Base-by-base conservation (phyloP, 495 filamentous ascomycete species). In the Trichoderma asperelloides region DNA sequence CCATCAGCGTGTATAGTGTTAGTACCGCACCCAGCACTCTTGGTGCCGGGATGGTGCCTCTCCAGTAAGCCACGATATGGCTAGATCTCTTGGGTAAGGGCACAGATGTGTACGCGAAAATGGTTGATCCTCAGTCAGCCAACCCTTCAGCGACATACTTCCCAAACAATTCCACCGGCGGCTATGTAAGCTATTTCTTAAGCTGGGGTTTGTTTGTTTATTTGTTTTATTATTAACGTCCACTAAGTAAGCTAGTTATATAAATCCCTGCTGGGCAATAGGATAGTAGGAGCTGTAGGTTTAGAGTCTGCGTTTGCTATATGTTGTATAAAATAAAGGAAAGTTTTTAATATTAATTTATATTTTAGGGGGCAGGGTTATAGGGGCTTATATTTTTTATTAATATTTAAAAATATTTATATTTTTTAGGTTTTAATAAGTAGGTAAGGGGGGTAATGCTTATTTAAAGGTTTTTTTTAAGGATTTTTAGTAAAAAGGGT, bases 141-240 rank as follows among this genome's bases (percentile, higher is more conserved):
- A 72, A 71, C 25, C 70, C 71, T 72, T 68, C 77, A 28, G 72
- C 76, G 66, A 69, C 74, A 66, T 70, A 75, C 55, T 73, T 72
- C 51, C 23, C 68, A 55, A 83, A 85, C 71, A 69, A 69, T 9
- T 62, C 68, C 15, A 77, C 73, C 12, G 76, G 76, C 8, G 83
- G 83, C 2, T 79, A 78, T 69, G 51, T 82, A 27, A 83, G 81
- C 68, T 72, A 76, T 8, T 87, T 78, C 69, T 84, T 79, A 63
- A 80, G 77, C 2, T 43, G 9, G 2, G 41, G 2, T 33, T 6
- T 33, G 30, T 33, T 33, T 33, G 30, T 33, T 33, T 33, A 6
- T 33, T 33, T 33, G 30, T 33, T 33, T 33, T 33, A 33, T 33
- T 33, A 33, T 33, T 6, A 33, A 33, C 30, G 30, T 33, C 30